A percentile compares a stretch with the other conserved stretches of the same genome.
Conservation (phyloP, 129 eudicot genomes). For the Mikania micrantha region DNA sequence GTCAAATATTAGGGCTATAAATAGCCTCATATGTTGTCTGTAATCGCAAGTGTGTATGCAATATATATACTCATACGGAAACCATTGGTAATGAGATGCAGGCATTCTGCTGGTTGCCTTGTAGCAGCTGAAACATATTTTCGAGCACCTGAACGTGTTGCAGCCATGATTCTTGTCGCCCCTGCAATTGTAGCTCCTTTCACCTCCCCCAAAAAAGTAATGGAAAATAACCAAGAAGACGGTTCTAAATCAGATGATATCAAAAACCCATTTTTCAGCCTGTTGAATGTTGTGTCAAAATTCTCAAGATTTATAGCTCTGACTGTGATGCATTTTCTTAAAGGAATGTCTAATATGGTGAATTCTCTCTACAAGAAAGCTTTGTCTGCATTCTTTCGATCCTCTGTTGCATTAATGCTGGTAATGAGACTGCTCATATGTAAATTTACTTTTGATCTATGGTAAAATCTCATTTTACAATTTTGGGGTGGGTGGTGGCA, state of each 20-base stretch:
- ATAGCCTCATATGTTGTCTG: too few relatives aligned
- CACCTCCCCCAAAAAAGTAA: conserved; percentile 26
- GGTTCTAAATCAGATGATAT: conserved; percentile 30
- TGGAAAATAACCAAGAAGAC: conserved; percentile 33
- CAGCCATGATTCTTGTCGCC: conserved; percentile 88
- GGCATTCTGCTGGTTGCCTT: conserved; percentile 94
- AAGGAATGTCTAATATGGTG: conserved; percentile 45
- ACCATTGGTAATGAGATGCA: conserved; percentile 29
- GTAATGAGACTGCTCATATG: conserved; percentile 38
- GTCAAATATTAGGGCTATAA: too few relatives aligned
- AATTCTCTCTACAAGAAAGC: conserved; percentile 62
- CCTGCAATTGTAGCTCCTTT: conserved; percentile 87
- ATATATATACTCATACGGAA: conserved; percentile 3
- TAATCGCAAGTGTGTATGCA: too few relatives aligned
- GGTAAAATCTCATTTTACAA: not conserved
- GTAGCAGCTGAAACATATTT: conserved; percentile 83
- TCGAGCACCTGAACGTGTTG: conserved; percentile 87
- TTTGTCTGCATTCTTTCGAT: conserved; percentile 65
- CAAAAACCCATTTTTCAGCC: conserved; percentile 34
- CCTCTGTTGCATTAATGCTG: conserved; percentile 60
- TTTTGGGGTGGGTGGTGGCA: not conserved
- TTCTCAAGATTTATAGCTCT: conserved; percentile 36
- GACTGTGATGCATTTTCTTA: conserved; percentile 32
- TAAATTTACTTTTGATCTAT: not conserved
- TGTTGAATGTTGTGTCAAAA: conserved; percentile 36